Conservation (phyloP, 768 basidiomycete genomes). For the Phlebiopsis gigantea region DNA sequence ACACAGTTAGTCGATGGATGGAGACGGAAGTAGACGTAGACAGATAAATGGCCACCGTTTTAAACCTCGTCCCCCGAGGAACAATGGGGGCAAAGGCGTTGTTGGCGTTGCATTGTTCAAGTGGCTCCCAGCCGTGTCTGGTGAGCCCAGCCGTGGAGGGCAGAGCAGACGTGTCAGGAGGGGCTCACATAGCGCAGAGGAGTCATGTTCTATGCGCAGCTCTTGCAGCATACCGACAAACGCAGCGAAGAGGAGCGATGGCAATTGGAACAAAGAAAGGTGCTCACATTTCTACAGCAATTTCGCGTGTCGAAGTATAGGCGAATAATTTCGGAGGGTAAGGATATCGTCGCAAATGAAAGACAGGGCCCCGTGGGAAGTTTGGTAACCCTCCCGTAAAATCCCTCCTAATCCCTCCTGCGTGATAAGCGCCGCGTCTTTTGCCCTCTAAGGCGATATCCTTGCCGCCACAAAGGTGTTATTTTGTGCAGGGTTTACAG, state of each 20-base stretch:
- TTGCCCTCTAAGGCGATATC: not conserved
- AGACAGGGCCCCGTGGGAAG: not conserved
- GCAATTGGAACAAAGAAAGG: constrained; percentile 1
- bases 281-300: constrained; percentile 10
- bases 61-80: not conserved
- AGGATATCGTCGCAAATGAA: constrained; percentile 6
- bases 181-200: not conserved
- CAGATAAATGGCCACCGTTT: not conserved
- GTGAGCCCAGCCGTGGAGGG: too few species aligned
- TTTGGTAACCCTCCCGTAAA: constrained; percentile 1
- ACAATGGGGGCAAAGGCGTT: not conserved
- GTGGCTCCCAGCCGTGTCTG: not conserved
- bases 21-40: not conserved
- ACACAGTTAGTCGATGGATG: not conserved
- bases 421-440: not conserved
- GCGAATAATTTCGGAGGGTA: constrained; percentile 4
- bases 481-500: not conserved
- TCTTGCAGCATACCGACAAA: not conserved
- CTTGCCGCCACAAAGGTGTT: not conserved
- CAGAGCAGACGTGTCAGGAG: not conserved
- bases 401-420: not conserved
- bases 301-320: constrained; percentile 6
- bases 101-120: not conserved
- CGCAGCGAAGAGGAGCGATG: not conserved
- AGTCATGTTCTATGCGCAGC: not conserved